phyloP scores from a whole-genome alignment of 805 yeast species.

The Metschnikowia reukaufii region DNA sequence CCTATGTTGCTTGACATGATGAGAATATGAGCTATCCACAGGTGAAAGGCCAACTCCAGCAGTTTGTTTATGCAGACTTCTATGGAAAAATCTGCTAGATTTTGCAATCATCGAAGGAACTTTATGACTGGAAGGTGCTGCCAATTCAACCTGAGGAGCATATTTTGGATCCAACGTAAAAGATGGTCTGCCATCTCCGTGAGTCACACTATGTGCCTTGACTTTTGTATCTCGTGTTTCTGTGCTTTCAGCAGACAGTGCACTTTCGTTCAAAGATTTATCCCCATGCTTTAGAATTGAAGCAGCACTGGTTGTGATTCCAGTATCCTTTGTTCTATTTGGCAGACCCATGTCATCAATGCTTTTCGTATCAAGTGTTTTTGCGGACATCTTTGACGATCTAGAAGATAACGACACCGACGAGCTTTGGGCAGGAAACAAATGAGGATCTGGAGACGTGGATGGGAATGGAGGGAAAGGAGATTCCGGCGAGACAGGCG shows the following conservation, averaged over 20 bases:
- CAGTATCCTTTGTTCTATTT: not conserved
- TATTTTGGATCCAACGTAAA: not conserved
- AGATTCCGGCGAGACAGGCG: not conserved
- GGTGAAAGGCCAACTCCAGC: not conserved
- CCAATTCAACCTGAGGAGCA: not conserved
- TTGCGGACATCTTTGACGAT: not conserved
- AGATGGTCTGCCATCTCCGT: not conserved
- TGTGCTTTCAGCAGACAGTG: no score
- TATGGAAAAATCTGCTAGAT: constrained; percentile 19
- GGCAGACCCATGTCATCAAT: not conserved
- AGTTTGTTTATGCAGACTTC: constrained; percentile 4
- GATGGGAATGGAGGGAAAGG: not conserved
- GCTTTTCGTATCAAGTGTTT: not conserved
- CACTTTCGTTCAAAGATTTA: not conserved
- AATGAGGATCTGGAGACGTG: not conserved
- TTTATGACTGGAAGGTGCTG: constrained; percentile 6
- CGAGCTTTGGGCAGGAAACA: not conserved
- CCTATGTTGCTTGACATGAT: constrained; percentile 34
- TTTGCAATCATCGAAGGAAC: constrained; percentile 15
- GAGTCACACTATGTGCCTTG: not conserved
- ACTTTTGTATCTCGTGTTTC: not conserved
- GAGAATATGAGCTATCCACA: constrained; percentile 30
- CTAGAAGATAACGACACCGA: constrained; percentile 2
- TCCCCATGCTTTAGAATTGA: not conserved
- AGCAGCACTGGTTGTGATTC: not conserved